Conservation (phyloP, 768 basidiomycete genomes). For the Chalciporus pseudorubinellus region DNA sequence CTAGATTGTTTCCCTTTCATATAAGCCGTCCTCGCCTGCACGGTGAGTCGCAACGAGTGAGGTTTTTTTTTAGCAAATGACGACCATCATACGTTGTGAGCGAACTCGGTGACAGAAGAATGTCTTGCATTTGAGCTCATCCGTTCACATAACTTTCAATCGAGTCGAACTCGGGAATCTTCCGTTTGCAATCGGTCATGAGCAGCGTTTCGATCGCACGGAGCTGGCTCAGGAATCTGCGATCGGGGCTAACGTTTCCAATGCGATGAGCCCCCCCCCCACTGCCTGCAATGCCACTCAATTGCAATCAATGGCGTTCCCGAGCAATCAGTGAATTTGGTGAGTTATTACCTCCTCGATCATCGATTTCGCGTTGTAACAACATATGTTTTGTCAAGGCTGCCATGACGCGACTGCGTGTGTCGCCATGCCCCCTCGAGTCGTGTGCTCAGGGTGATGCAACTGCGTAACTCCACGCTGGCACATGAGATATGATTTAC, state of each 20-base stretch:
- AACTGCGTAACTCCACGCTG: constrained; percentile 14
- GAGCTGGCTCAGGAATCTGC: not conserved
- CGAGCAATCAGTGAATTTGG: constrained; percentile 14
- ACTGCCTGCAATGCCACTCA: too few species aligned
- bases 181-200: not conserved
- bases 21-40: not conserved
- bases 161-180: constrained; percentile 6
- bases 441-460: constrained; percentile 22
- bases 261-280: not conserved
- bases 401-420: constrained; percentile 24
- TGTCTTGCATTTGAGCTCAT: not conserved
- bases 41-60: constrained; percentile 1
- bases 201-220: not conserved
- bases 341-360: constrained; percentile 18
- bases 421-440: constrained; percentile 6
- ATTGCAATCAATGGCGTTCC: constrained; percentile 1
- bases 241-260: not conserved
- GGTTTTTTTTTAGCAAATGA: not conserved
- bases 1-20: not conserved
- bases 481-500: constrained; percentile 19
- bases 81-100: not conserved
- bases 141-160: not conserved
- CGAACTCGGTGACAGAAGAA: not conserved
- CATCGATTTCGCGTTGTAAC: constrained; percentile 9
- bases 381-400: constrained; percentile 10